Evolutionary conservation across 306 rosid species (phyloP).

Genomic region (Hippophae tibetana): DNA sequence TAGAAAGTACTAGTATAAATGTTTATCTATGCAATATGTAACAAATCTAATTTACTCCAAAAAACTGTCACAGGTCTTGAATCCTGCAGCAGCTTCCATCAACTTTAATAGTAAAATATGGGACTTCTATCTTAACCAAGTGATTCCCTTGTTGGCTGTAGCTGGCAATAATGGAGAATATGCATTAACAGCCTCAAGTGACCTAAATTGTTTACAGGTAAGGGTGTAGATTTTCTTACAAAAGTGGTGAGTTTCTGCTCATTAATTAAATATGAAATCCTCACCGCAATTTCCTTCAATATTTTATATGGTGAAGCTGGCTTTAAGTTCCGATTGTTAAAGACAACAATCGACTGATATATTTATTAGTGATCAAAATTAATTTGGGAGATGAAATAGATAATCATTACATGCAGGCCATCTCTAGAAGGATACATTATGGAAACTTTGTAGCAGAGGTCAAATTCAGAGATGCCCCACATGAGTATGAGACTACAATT

Average conservation of each 20-base stretch:
- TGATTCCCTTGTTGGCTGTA: conserved; percentile 53
- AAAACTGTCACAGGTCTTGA: conserved; percentile 42
- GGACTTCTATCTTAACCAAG: conserved; percentile 50
- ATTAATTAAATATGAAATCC: conserved; percentile 1
- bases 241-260: conserved; percentile 3
- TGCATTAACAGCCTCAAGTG: conserved; percentile 76
- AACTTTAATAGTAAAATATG: conserved; percentile 63
- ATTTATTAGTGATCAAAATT: not conserved
- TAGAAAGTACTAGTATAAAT: not conserved
- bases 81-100: conserved; percentile 54
- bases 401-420: conserved; percentile 41
- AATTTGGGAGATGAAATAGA: not conserved
- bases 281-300: not conserved
- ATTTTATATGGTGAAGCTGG: not conserved
- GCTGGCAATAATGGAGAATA: conserved; percentile 79
- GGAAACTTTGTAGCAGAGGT: conserved; percentile 94
- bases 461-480: conserved; percentile 67
- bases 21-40: not conserved
- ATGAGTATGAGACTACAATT: conserved; percentile 69
- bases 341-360: no score
- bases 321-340: not conserved
- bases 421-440: conserved; percentile 81
- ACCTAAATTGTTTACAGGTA: conserved; percentile 86
- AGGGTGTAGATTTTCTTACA: not conserved
- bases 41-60: conserved; percentile 2